Evolutionary conservation across 768 basidiomycete species (phyloP).

Genomic region (Mrakia blollopis): DNA sequence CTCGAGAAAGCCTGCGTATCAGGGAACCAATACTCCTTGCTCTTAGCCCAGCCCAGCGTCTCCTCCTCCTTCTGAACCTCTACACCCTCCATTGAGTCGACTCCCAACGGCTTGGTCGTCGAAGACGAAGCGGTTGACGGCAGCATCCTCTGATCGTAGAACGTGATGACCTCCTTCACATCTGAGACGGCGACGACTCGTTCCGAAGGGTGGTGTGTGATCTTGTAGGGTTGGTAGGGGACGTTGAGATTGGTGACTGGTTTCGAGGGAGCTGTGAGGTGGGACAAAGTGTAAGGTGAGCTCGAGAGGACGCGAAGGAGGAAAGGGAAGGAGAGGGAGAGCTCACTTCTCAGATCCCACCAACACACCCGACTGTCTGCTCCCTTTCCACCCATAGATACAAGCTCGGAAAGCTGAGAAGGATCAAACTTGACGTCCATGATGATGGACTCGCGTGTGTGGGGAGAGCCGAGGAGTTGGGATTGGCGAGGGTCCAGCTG

Average conservation of each 20-base stretch:
- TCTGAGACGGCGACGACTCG: conserved; percentile 20
- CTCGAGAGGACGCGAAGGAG: neutral
- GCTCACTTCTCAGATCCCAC: conserved; percentile 20
- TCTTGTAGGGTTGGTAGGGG: conserved; percentile 1
- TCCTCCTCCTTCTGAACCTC: neutral
- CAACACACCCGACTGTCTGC: conserved; percentile 11
- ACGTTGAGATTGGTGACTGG: conserved; percentile 16
- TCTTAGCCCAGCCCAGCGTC: conserved; percentile 4
- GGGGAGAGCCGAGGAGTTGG: conserved; percentile 9
- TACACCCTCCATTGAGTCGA: neutral
- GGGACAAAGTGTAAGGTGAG: neutral
- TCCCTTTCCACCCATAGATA: conserved; percentile 18
- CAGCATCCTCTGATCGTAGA: conserved; percentile 29
- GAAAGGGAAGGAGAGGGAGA: neutral
- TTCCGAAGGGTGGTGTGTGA: conserved; percentile 23
- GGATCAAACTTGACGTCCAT: conserved; percentile 19
- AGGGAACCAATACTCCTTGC: neutral
- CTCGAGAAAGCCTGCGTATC: neutral
- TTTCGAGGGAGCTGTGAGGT: neutral
- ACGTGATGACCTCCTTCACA: conserved; percentile 25
- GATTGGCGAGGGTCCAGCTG: conserved; percentile 23
- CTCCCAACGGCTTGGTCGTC: neutral
- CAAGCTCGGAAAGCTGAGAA: conserved; percentile 12
- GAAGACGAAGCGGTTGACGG: neutral
- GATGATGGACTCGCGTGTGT: conserved; percentile 18